These are phyloP conservation scores for Saccharomycopsis javanensis DNA, from an alignment of 805 yeast genomes.

Conservation along the genomic window DNA sequence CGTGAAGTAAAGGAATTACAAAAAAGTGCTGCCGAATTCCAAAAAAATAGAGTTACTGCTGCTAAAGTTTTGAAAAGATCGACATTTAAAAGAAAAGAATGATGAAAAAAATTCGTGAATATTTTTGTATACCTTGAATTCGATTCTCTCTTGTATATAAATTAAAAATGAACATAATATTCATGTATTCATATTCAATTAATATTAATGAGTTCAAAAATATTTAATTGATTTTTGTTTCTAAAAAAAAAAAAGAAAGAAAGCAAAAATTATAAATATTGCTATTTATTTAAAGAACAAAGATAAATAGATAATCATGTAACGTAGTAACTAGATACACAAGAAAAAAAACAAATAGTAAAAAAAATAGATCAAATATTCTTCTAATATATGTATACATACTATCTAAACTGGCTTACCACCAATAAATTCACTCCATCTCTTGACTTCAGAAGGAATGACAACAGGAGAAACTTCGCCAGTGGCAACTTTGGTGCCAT, in stretches of 20 bases:
- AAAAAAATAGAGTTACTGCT: not conserved
- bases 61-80: conserved; percentile 9
- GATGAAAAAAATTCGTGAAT: not conserved
- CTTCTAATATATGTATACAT: not conserved
- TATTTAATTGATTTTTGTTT: too few relatives aligned
- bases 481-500: conserved; percentile 34
- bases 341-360: not conserved
- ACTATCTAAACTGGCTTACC: conserved; percentile 42
- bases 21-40: not conserved
- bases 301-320: not conserved
- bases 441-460: conserved; percentile 76
- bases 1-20: conserved; percentile 4
- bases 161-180: not conserved
- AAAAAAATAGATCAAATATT: not conserved
- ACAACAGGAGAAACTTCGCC: conserved; percentile 29
- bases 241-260: not conserved
- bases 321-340: not conserved
- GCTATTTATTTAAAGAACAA: too few relatives aligned
- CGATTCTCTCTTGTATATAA: not conserved
- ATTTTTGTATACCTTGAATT: not conserved
- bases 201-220: too few relatives aligned
- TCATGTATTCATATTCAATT: too few relatives aligned
- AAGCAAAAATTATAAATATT: too few relatives aligned
- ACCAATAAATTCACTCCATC: conserved; percentile 97
- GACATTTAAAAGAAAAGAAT: conserved; percentile 4